Percentiles rank a stretch among this genome's conserved stretches.
Conservation (phyloP, 192 early-diverging fungal species). For the Linnemannia exigua region DNA sequence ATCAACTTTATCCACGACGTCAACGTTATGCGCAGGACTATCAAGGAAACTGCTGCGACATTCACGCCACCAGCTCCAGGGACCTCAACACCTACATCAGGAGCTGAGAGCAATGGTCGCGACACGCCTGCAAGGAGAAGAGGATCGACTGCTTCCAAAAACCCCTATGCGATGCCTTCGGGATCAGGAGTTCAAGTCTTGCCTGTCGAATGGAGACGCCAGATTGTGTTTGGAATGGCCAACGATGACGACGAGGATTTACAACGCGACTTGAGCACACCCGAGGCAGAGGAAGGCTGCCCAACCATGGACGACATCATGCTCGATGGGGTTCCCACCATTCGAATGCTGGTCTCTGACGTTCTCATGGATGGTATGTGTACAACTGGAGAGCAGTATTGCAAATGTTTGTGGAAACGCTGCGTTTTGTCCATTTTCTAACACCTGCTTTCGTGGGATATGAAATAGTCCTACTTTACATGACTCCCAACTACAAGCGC, state of each 20-base stretch:
- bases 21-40: constrained; percentile 74
- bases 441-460: neutral
- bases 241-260: constrained; percentile 63
- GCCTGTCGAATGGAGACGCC: constrained; percentile 88
- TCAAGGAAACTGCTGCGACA: constrained; percentile 67
- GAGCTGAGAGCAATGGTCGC: constrained; percentile 25
- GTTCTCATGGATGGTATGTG: constrained; percentile 84
- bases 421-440: neutral
- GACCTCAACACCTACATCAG: constrained; percentile 24
- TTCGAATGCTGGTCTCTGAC: constrained; percentile 85
- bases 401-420: neutral
- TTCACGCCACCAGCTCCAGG: constrained; percentile 33
- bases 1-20: constrained; percentile 82
- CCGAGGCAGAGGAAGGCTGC: constrained; percentile 67
- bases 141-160: constrained; percentile 24
- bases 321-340: constrained; percentile 84
- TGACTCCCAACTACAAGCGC: constrained; percentile 86
- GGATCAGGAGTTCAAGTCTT: constrained; percentile 79
- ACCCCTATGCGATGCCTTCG: constrained; percentile 24
- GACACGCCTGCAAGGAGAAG: constrained; percentile 14
- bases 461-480: constrained; percentile 79
- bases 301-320: constrained; percentile 83
- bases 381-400: neutral
- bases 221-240: constrained; percentile 82
- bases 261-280: constrained; percentile 68